These are phyloP conservation scores for Colletotrichum somersetense DNA, from an alignment of 2,329 filamentous ascomycete species.

Conservation along the genomic window DNA sequence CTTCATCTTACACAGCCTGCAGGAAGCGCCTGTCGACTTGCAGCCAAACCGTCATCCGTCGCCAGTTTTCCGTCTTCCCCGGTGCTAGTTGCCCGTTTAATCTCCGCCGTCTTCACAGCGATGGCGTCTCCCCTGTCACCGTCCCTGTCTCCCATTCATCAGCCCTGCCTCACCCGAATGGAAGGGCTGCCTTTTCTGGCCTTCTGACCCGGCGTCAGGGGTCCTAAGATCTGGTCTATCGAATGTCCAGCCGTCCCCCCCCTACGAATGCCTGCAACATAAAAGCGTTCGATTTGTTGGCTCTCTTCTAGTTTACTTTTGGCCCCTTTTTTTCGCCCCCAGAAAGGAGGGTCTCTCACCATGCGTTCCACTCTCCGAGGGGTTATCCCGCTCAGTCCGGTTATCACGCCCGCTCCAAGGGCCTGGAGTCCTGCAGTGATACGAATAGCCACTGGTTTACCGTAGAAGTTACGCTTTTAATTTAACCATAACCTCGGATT, in stretches of 20 bases:
- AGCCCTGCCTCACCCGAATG: neutral
- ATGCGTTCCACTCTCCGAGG: neutral
- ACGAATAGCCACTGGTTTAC: neutral
- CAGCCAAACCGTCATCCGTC: neutral
- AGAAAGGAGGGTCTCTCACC: neutral
- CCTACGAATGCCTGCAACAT: neutral
- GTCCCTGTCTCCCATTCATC: slow-evolving; percentile 7
- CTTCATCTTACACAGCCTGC: neutral
- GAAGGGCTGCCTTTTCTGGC: neutral
- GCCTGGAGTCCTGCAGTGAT: slow-evolving; percentile 17
- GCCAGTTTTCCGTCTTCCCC: neutral
- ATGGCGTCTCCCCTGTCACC: slow-evolving; percentile 2
- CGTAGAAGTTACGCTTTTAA: slow-evolving; percentile 11
- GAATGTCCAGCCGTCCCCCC: neutral
- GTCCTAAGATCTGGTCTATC: slow-evolving; percentile 14
- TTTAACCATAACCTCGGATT: slow-evolving; percentile 29
- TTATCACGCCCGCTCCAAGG: slow-evolving; percentile 4
- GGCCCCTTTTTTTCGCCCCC: neutral
- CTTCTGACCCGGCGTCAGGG: slow-evolving; percentile 5
- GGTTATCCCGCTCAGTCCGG: slow-evolving; percentile 15
- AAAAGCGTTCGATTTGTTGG: slow-evolving; percentile 14
- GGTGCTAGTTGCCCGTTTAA: slow-evolving; percentile 1
- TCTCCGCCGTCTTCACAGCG: neutral
- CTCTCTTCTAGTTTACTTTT: neutral
- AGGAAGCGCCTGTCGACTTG: too few species aligned